phyloP scores from a whole-genome alignment of 164 flowering plant genomes.

The grape (Vitis vinifera) region ASM3070453v1 NC_081811.1:8500001-8500500 shows the following conservation, averaged over 20 bases:
- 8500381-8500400: conserved; percentile 33
- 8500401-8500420: not conserved
- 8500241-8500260: too few species aligned
- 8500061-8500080: too few species aligned
- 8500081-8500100: too few species aligned
- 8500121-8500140: too few species aligned
- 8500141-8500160: too few species aligned
- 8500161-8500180: too few species aligned
- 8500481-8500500: not conserved
- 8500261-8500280: conserved; percentile 1
- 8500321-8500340: conserved; percentile 80
- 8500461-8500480: conserved; percentile 4
- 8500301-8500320: conserved; percentile 12
- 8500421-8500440: not conserved
- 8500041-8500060: too few species aligned
- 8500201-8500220: not conserved
- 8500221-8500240: not conserved
- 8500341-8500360: conserved; percentile 71
- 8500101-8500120: too few species aligned
- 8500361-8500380: conserved; percentile 59
- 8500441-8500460: not conserved
- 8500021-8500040: too few species aligned
- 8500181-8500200: not conserved
- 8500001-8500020: too few species aligned
- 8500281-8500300: not conserved